phyloP scores from a whole-genome alignment of 2,329 filamentous ascomycete species.

The Penicillium sp. region DNA sequence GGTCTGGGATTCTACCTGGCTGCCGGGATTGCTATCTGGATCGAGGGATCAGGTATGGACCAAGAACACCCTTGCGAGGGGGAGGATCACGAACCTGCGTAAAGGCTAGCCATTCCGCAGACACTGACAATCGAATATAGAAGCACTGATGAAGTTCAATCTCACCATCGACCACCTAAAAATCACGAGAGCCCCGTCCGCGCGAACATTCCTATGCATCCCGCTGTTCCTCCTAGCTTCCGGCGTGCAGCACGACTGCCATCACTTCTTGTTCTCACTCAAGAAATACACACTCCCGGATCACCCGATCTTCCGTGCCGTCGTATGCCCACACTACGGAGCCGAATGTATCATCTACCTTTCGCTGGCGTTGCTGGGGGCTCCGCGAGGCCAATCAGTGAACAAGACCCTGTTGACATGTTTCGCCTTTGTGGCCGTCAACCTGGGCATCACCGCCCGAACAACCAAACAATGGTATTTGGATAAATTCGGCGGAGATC shows the following conservation, averaged over 20 bases:
- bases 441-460: slow-evolving; percentile 79
- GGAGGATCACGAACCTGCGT: too few relatives aligned
- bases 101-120: background rate
- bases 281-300: slow-evolving; percentile 83
- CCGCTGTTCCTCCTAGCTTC: slow-evolving; percentile 72
- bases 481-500: slow-evolving; percentile 71
- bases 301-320: slow-evolving; percentile 69
- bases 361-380: slow-evolving; percentile 73
- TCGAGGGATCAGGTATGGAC: slow-evolving; percentile 71
- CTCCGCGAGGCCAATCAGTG: slow-evolving; percentile 66
- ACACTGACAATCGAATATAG: background rate
- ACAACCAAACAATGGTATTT: slow-evolving; percentile 81
- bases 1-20: slow-evolving; percentile 77
- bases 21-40: slow-evolving; percentile 78
- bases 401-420: slow-evolving; percentile 76
- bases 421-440: slow-evolving; percentile 73
- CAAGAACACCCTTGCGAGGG: too few relatives aligned
- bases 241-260: slow-evolving; percentile 73
- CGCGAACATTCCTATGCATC: slow-evolving; percentile 61
- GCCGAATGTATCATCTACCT: slow-evolving; percentile 86
- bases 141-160: slow-evolving; percentile 1
- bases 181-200: slow-evolving; percentile 44
- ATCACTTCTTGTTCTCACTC: slow-evolving; percentile 69
- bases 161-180: slow-evolving; percentile 41
- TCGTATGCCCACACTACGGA: slow-evolving; percentile 89